These are phyloP conservation scores for Aureobasidium melanogenum DNA, from an alignment of 2,329 filamentous ascomycete species.

Conservation along the genomic window DNA sequence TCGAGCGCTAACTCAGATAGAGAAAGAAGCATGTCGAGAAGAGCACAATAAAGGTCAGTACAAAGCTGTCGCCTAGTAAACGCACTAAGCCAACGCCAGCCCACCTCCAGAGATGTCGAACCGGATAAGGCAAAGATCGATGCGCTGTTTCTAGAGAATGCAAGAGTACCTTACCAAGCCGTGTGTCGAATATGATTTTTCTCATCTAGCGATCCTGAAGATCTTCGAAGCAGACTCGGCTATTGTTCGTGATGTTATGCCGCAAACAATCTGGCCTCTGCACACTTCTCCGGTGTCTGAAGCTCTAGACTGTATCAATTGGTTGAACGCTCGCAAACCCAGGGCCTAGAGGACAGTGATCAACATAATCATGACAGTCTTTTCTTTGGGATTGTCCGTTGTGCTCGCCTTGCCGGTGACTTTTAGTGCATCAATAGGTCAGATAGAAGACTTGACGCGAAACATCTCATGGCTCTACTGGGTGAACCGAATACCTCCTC, in stretches of 20 bases:
- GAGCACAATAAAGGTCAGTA: neutral
- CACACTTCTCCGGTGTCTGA: neutral
- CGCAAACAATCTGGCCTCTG: neutral
- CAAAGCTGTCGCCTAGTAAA: neutral
- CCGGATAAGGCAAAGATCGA: neutral
- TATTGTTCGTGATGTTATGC: neutral
- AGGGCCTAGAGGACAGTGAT: neutral
- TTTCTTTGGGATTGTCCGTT: neutral
- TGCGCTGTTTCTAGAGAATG: neutral
- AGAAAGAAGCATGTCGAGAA: neutral
- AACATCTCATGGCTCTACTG: neutral
- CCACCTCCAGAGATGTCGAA: neutral
- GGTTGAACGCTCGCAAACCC: neutral
- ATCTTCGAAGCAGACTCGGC: neutral
- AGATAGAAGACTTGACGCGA: neutral
- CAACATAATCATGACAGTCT: neutral
- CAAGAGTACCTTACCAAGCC: neutral
- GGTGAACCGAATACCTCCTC: neutral
- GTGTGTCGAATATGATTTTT: neutral
- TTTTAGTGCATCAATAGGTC: neutral
- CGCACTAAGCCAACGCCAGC: neutral
- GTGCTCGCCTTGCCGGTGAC: neutral
- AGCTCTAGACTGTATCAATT: neutral
- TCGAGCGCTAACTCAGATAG: neutral
- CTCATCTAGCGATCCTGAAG: neutral